Evolutionary conservation across 805 yeast genomes (phyloP), one percentile per base, ranked within the genome.

Genomic region (Yarrowia sp.): DNA sequence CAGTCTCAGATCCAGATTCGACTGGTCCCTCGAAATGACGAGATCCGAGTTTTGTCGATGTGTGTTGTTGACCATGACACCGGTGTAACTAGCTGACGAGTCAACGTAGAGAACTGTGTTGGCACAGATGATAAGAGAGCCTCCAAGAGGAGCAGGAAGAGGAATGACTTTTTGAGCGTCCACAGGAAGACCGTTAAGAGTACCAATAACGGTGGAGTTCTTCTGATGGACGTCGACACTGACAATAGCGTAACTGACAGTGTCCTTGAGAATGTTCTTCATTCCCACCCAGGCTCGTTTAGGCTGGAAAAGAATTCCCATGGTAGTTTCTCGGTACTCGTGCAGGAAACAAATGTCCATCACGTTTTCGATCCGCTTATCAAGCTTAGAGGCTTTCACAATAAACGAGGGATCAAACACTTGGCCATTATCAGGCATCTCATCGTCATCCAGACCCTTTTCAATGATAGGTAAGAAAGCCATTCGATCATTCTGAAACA

Each of bases 101-200:
- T 93, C 97, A 17, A 92, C 84, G 76, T 91, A 93, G 12, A 91
- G 79, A 9, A 93, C 71, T 72, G 89, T 90, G 74, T 93, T 92
- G 42, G 89, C 83, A 0, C 98, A 97, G 3, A 91, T 66, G 5
- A 85, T 72, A 8, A 92, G 77, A 55, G 87, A 79, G 0, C 98
- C 97, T 69, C 87, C 86, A 40, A 89, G 78, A 0, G 94, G 92
- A 2, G 81, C 80, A 1, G 85, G 81, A 40, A 92, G 78, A 0
- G 97, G 88, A 10, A 89, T 76, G 10, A 92, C 77, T 15, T 82
- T 78, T 71, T 86, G 88, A 2, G 89, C 75, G 75, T 91, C 97
- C 77, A 86, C 91, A 0, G 97, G 96, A 36, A 94, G 79, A 44
- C 83, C 82, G 15, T 84, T 82, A 8, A 90, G 79, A 61, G 86